Evolutionary conservation across 805 yeast species (phyloP), one percentile per base, ranked within the genome.

Genomic region (Jamesozyma spencerorum): DNA sequence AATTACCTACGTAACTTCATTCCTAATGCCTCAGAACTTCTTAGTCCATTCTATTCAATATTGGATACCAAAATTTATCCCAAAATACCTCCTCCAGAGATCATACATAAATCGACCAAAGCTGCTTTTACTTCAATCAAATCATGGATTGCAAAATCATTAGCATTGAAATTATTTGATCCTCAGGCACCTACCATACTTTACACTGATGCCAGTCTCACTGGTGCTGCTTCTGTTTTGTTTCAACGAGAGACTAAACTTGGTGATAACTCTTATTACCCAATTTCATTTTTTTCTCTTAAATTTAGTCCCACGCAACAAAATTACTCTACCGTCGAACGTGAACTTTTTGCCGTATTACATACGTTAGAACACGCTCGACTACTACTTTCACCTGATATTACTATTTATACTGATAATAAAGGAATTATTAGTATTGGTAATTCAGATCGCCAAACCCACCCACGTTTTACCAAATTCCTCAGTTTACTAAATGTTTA

Each of bases 1-100:
- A 37, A 36, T 33, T 37, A 37, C 28, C 44, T 41, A 18, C 22
- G 44, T 5, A 26, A 37, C 14, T 41, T 37, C 20, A 34, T 41
- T 5, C 37, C 41, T 2, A 37, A 35, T 15, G 30, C 39, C 12
- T 40, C 39, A 7, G 14, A 29, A n/a, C 35, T 40, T 5, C 13
- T 40, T 15, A 4, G 19, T 8, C 43, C 39, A 4, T 40, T 40
- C 13, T 35, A 35, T 26, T 6, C 4, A 14, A 12, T 29, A 5
- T 6, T 29, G n/a, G 31, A 29, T 14, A 29, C 8, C 7, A 6
- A 12, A 14, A 29, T 10, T 10, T 29, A 29, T 14, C n/a, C n/a
- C n/a, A 29, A 29, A 29, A 13, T 29, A 6, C 14, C 12, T 17
- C 10, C 10, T 15, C 4, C 10, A 30, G 10, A 14, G 6, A 3